These are phyloP conservation scores for Myxozyma neotropica DNA, from an alignment of 805 yeast genomes.

Conservation along the genomic window DNA sequence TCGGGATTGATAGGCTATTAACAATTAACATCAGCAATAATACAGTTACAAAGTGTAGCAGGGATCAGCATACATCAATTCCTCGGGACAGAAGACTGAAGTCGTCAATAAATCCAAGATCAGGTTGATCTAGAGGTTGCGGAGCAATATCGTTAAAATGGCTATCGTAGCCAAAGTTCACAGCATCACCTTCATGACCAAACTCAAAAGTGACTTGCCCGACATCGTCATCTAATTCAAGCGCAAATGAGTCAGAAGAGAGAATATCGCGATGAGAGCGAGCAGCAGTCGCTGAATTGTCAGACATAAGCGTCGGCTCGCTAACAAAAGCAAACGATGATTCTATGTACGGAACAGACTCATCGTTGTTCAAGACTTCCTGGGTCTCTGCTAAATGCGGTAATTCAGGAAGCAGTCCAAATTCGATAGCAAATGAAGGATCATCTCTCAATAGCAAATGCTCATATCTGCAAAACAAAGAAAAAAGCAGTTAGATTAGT, in stretches of 20 bases:
- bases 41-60: no score
- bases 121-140: no score
- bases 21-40: not conserved
- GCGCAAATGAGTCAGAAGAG: not conserved
- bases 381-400: not conserved
- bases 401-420: conserved; percentile 24
- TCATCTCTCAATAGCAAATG: conserved; percentile 17
- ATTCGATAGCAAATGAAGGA: conserved; percentile 31
- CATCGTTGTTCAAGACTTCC: not conserved
- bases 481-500: no score
- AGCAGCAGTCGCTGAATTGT: not conserved
- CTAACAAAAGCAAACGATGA: not conserved
- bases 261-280: not conserved
- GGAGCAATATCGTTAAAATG: not conserved
- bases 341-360: not conserved
- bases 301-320: not conserved
- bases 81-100: not conserved
- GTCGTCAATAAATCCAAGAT: not conserved
- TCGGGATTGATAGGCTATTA: not conserved
- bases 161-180: conserved; percentile 1
- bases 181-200: conserved; percentile 24
- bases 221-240: conserved; percentile 23
- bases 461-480: not conserved
- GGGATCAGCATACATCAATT: not conserved
- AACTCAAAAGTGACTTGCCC: conserved; percentile 30